A percentile compares a stretch with the other conserved stretches of the same genome.
phyloP scores from a whole-genome alignment of 2,329 filamentous ascomycete genomes.

The Ascocoryne sarcoides region DNA sequence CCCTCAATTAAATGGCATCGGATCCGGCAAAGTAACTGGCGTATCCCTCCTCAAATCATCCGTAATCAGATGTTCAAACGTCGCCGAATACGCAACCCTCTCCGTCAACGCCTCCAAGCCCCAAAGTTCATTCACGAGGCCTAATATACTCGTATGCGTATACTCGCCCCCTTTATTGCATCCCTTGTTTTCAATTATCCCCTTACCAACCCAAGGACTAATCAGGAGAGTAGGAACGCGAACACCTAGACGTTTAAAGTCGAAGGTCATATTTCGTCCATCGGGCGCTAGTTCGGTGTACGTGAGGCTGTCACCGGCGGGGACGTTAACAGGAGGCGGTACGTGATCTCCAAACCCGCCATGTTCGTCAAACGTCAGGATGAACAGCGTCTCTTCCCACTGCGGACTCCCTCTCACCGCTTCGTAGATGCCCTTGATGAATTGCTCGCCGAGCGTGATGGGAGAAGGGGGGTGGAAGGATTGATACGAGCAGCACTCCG shows the following conservation, averaged over 20 bases:
- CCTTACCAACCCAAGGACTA: constrained; percentile 36
- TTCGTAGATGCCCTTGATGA: constrained; percentile 39
- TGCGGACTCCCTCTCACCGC: constrained; percentile 35
- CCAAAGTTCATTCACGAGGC: constrained; percentile 35
- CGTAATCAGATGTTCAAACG: constrained; percentile 24
- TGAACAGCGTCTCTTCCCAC: constrained; percentile 39
- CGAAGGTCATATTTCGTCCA: constrained; percentile 31
- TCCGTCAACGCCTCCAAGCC: constrained; percentile 22
- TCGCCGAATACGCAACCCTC: constrained; percentile 15
- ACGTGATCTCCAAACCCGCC: constrained; percentile 41
- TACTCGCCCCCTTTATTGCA: constrained; percentile 33
- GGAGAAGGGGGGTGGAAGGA: constrained; percentile 38
- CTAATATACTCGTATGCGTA: constrained; percentile 36
- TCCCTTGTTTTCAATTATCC: constrained; percentile 32
- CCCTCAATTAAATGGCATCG: too few relatives aligned
- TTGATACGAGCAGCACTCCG: constrained; percentile 41
- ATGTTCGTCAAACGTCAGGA: constrained; percentile 39
- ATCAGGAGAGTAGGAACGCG: constrained; percentile 36
- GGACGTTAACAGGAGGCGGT: constrained; percentile 32
- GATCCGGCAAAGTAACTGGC: constrained; percentile 17
- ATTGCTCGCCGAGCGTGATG: constrained; percentile 35
- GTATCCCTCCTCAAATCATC: constrained; percentile 18
- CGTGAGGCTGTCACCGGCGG: constrained; percentile 30
- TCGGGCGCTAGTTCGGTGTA: constrained; percentile 31
- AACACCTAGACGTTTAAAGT: constrained; percentile 35